Evolutionary conservation across 2,329 filamentous ascomycete species (phyloP).

Genomic region (Polytolypa hystricis): DNA sequence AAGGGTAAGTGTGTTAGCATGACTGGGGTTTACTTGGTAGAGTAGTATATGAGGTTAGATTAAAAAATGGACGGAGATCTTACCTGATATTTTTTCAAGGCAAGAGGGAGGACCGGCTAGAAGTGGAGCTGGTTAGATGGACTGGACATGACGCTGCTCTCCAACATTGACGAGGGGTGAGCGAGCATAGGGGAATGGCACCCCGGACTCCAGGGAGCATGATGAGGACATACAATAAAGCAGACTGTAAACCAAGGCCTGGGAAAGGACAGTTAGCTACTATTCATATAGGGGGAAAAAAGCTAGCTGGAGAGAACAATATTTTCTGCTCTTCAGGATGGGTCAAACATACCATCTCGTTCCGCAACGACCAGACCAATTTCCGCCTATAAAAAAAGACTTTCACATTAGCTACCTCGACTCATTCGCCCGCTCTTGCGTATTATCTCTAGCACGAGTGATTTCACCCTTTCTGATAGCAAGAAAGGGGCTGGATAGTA

Average conservation of each 20-base stretch:
- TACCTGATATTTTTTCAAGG: conserved; percentile 40
- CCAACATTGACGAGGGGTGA: background rate
- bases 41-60: background rate
- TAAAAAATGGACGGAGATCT: conserved; percentile 23
- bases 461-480: too few relatives aligned
- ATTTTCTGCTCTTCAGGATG: background rate
- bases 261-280: conserved; percentile 1
- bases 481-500: background rate
- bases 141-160: background rate
- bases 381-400: conserved; percentile 16
- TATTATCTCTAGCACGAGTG: too few relatives aligned
- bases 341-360: conserved; percentile 18
- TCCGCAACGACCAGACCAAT: conserved; percentile 25
- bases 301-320: too few relatives aligned
- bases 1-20: background rate
- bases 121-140: background rate
- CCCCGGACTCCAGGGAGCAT: too few relatives aligned
- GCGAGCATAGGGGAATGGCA: background rate
- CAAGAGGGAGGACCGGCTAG: conserved; percentile 23
- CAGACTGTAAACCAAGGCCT: conserved; percentile 28
- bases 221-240: conserved; percentile 17
- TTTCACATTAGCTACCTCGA: background rate
- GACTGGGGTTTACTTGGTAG: too few relatives aligned
- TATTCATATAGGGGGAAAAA: too few relatives aligned
- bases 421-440: too few relatives aligned